phyloP scores from a whole-genome alignment of 768 basidiomycete species.

The Termitomyces sp. region DNA sequence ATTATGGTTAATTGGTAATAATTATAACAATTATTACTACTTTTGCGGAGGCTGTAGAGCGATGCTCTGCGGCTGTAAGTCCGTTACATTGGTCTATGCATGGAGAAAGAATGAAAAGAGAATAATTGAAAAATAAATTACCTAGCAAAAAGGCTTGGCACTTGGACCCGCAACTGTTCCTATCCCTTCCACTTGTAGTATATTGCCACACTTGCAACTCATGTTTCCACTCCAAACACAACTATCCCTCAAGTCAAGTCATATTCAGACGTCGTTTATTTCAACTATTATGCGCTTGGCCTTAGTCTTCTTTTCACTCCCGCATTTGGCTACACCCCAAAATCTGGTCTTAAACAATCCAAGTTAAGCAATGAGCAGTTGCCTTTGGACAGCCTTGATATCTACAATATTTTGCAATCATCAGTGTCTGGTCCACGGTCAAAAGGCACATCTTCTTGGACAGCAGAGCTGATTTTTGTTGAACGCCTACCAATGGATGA shows the following conservation, averaged over 20 bases:
- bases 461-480: slow-evolving; percentile 42
- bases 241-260: slow-evolving; percentile 63
- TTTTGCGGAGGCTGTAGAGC: too few relatives aligned
- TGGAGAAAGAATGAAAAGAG: too few relatives aligned
- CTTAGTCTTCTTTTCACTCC: slow-evolving; percentile 78
- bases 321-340: slow-evolving; percentile 54
- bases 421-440: slow-evolving; percentile 22
- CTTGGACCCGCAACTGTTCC: too few relatives aligned
- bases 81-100: too few relatives aligned
- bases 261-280: slow-evolving; percentile 80
- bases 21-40: too few relatives aligned
- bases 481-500: too few relatives aligned
- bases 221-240: slow-evolving; percentile 14
- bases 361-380: slow-evolving; percentile 46
- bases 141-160: too few relatives aligned
- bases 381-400: slow-evolving; percentile 65
- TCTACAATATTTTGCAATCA: slow-evolving; percentile 61
- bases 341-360: slow-evolving; percentile 34
- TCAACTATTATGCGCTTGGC: slow-evolving; percentile 78
- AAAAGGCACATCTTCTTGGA: slow-evolving; percentile 26
- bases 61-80: too few relatives aligned
- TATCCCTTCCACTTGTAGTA: too few relatives aligned
- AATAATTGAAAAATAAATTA: too few relatives aligned
- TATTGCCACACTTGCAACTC: slow-evolving; percentile 29
- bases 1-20: too few relatives aligned